A percentile compares a stretch with the other conserved stretches of the same genome.
phyloP scores from a whole-genome alignment of 441 rosid genomes.

The Pelargonium cotyledonis region DNA sequence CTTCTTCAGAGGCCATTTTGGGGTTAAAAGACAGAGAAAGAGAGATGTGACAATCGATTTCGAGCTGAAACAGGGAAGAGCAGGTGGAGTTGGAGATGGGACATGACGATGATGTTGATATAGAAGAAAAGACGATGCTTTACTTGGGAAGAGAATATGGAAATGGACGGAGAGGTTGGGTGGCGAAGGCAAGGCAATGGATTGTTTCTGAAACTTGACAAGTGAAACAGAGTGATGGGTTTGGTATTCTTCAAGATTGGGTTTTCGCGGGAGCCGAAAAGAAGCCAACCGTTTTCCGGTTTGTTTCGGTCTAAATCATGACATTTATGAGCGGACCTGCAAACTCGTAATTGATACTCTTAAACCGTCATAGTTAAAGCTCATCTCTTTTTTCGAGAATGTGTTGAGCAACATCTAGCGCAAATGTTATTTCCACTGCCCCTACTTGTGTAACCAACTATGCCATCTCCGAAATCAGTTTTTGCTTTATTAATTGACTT shows the following conservation, averaged over 20 bases:
- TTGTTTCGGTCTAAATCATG: no score
- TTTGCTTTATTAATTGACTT: no score
- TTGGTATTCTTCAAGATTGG: slow-evolving; percentile 55
- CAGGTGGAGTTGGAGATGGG: not conserved
- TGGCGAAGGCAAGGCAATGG: slow-evolving; percentile 48
- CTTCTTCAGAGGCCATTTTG: slow-evolving; percentile 33
- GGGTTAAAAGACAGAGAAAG: not conserved
- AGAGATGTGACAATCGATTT: not conserved
- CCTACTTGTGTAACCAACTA: no score
- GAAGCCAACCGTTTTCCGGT: slow-evolving; percentile 10
- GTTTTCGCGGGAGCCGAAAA: slow-evolving; percentile 48
- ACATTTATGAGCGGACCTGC: no score
- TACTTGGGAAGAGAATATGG: slow-evolving; percentile 30
- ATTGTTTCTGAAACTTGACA: slow-evolving; percentile 38
- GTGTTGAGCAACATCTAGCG: no score
- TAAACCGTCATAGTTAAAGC: no score
- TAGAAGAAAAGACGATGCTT: slow-evolving; percentile 31
- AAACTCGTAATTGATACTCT: no score
- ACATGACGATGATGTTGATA: slow-evolving; percentile 23
- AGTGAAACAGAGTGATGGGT: slow-evolving; percentile 32
- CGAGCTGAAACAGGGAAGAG: not conserved
- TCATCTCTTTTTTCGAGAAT: no score
- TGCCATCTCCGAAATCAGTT: no score
- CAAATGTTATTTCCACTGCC: no score
- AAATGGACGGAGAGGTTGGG: slow-evolving; percentile 33